Evolutionary conservation across 306 rosid genomes (phyloP), one percentile per base, ranked within the genome.

Genomic region (Vigna angularis): DNA sequence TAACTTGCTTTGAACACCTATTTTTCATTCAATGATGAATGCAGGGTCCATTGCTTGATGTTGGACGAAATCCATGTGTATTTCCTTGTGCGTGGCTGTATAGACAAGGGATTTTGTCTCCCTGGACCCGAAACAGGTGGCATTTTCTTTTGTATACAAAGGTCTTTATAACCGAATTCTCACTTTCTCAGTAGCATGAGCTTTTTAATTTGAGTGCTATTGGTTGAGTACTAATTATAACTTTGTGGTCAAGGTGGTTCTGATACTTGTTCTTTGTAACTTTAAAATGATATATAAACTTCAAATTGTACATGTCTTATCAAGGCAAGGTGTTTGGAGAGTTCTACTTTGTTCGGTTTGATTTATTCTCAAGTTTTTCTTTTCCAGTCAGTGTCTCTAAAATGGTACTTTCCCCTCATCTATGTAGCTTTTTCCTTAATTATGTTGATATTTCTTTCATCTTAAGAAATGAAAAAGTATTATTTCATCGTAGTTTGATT

Each of bases 21-120:
- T 83, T 51, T 34, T 45, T 28, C 45, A 55, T 77, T 69, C 47
- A 70, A 78, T 85, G 72, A 72, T 89, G 87, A 94, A 72, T 89
- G 87, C 90, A 94, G 98, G 98, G 98, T 56, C 98, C 91, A 58
- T 85, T 94, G 72, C 98, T 94, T 71, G 98, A 94, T 83, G 61
- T 94, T 75, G 98, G 98, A 82, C 88, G 98, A 83, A 87, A 89
- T 80, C 98, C 94, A 73, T 83, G 89, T 75, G 40, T 76, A 72
- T 94, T 94, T 88, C 93, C 89, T 40, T 94, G 98, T 83, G 86
- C 76, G 18, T 94, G 98, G 98, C 87, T 90, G 67, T 86, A 89
- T 72, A 92, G 98, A 85, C 97, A 94, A 83, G 98, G 97, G 82
- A 30, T 91, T 85, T 84, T 91, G 79, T 86, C 88, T 61, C 96